Percentiles rank a stretch among this genome's conserved stretches.
Conservation (phyloP, 2,329 filamentous ascomycete genomes). For the Fusarium austroafricanum region DNA sequence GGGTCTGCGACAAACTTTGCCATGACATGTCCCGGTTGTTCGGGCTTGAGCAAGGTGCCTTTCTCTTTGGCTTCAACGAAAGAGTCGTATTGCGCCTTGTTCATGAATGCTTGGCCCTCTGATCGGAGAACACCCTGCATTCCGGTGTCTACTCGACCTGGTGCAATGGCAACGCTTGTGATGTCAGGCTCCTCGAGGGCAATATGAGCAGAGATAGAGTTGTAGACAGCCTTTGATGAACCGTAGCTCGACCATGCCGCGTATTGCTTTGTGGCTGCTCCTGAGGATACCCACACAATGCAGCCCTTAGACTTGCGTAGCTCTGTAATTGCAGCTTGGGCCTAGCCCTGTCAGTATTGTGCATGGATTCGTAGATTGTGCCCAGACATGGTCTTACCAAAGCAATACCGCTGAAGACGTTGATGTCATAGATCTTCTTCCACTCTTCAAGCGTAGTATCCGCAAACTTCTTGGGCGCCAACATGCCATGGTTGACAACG, state of each 20-base stretch:
- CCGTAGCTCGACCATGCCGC: constrained; percentile 84
- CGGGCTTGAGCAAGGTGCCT: constrained; percentile 80
- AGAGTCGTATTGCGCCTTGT: constrained; percentile 67
- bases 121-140: constrained; percentile 90
- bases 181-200: constrained; percentile 81
- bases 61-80: constrained; percentile 78
- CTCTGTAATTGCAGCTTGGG: constrained; percentile 75
- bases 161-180: constrained; percentile 77
- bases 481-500: constrained; percentile 86
- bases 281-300: constrained; percentile 83
- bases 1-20: constrained; percentile 78
- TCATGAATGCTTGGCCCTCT: constrained; percentile 61
- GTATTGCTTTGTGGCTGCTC: constrained; percentile 76
- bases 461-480: constrained; percentile 80
- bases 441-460: constrained; percentile 78
- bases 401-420: constrained; percentile 85
- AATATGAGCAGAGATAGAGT: constrained; percentile 80
- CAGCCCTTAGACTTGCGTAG: constrained; percentile 76
- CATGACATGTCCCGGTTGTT: constrained; percentile 88
- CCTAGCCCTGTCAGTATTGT: constrained; percentile 58
- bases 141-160: constrained; percentile 86
- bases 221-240: constrained; percentile 83
- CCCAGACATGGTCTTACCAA: constrained; percentile 64
- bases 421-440: constrained; percentile 81
- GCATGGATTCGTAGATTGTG: not conserved